Conservation (phyloP, 331 rosid species). For the Stylosanthes scabra region DNA sequence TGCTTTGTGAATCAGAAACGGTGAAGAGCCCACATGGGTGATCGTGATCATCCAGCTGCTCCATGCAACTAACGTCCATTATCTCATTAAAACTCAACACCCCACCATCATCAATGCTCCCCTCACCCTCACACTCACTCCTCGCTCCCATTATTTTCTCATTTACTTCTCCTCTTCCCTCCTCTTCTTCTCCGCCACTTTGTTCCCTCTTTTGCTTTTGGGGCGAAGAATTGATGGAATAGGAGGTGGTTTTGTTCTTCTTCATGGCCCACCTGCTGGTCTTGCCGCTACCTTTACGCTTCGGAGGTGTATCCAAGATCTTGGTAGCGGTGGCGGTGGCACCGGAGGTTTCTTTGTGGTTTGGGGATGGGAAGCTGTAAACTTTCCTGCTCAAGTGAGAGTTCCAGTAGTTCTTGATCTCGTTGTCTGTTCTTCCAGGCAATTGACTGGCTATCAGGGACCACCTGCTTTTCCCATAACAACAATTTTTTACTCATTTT, state of each 20-base stretch:
- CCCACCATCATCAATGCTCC: conserved; percentile 27
- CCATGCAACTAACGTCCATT: conserved; percentile 20
- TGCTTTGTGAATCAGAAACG: no score
- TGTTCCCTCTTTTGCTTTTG: background rate
- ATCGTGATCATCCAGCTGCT: conserved; percentile 12
- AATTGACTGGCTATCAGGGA: conserved; percentile 79
- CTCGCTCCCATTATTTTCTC: conserved; percentile 7
- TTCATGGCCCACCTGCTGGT: conserved; percentile 63
- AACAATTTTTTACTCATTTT: background rate
- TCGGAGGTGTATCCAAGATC: conserved; percentile 41
- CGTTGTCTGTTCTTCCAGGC: conserved; percentile 92
- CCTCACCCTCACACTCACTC: background rate
- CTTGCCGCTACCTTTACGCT: conserved; percentile 58
- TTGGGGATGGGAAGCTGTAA: conserved; percentile 46
- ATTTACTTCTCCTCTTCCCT: no score
- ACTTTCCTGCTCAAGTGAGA: conserved; percentile 77
- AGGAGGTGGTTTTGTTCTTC: conserved; percentile 40
- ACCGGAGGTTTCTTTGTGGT: background rate
- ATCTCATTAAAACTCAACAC: conserved; percentile 40
- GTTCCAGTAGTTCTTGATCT: conserved; percentile 88
- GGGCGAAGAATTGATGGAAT: background rate
- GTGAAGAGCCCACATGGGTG: conserved; percentile 35
- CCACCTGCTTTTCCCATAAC: conserved; percentile 56
- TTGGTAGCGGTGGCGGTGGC: background rate
- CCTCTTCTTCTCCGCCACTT: background rate